Base-by-base conservation (phyloP, 495 filamentous ascomycete species). In the Hamigera avellanea region DNA sequence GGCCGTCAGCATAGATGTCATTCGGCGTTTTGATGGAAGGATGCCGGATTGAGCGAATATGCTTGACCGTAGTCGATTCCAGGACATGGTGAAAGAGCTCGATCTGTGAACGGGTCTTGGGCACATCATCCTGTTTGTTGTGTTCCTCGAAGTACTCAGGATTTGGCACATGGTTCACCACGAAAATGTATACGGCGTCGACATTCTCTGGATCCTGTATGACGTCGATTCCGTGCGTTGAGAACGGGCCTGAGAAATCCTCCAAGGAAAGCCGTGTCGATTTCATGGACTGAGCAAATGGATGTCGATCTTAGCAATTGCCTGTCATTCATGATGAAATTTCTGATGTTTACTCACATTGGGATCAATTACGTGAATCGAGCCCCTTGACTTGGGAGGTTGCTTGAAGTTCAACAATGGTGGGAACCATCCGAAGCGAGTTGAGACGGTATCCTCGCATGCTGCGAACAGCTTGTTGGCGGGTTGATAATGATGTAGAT, bases 171-270 rank as follows among this genome's bases (percentile, higher is more conserved):
- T 81, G 75, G 40, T 81, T 81, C 31, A 79, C 49, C 6, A 67
- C 75, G 37, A 70, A 73, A 42, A 80, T 72, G 49, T 76, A 80
- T 7, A 78, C 69, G 0, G 72, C 64, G 17, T 50, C 39, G 1
- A 53, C 37, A 14, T 57, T 46, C 8, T 59, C 47, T 0, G 59
- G 62, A 19, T 75, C 66, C 0, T 46, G 50, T 26, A 74, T 62
- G 3, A 81, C 60, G 33, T 73, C 70, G 37, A 81, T 73, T 7
- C 76, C 76, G 41, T 80, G 76, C 0, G 75, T 75, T 6, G 72
- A 44, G 32, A 81, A 76, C 0, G 70, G 57, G 8, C 62, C 60
- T 13, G 62, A 32, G 44, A 78, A 79, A 44, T 69, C 60, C 8
- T 67, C 52, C 12, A 78, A 64, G 0, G 35, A 19, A 9, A 80